Conservation (phyloP, 75 land plant genomes). For the Pinus albicaulis region DNA sequence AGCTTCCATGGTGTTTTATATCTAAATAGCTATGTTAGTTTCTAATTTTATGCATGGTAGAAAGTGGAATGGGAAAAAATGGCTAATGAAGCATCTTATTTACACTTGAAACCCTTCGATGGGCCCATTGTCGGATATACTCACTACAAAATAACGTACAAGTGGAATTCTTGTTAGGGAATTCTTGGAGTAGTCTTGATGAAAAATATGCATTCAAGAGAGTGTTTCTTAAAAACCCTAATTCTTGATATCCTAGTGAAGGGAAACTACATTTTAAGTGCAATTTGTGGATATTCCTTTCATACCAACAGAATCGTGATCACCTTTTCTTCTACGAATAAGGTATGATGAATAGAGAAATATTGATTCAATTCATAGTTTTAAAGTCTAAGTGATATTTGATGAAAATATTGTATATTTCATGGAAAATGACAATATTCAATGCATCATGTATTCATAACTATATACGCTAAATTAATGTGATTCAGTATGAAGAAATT, state of each 20-base stretch:
- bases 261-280: constrained; percentile 8
- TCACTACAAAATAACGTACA: constrained; percentile 10
- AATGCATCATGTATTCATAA: constrained; percentile 1
- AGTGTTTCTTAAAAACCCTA: constrained; percentile 26
- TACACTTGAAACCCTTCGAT: constrained; percentile 4
- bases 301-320: too few relatives aligned
- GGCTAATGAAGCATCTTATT: neutral
- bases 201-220: constrained; percentile 23
- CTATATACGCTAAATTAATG: constrained; percentile 53
- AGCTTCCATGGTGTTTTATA: too few relatives aligned
- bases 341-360: accelerated
- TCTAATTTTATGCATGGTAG: neutral
- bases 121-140: neutral
- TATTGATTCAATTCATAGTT: too few relatives aligned
- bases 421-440: too few relatives aligned
- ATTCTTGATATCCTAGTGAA: constrained; percentile 6
- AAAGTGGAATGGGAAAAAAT: constrained; percentile 6
- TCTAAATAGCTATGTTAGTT: too few relatives aligned
- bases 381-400: too few relatives aligned
- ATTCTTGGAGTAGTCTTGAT: constrained; percentile 27
- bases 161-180: constrained; percentile 17
- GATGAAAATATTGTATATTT: too few relatives aligned
- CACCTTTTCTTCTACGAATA: constrained; percentile 25
- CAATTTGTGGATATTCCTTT: constrained; percentile 31
- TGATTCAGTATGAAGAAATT: constrained; percentile 36